Conservation (phyloP, 257 asterid genomes). For the Petunia axillaris region DNA sequence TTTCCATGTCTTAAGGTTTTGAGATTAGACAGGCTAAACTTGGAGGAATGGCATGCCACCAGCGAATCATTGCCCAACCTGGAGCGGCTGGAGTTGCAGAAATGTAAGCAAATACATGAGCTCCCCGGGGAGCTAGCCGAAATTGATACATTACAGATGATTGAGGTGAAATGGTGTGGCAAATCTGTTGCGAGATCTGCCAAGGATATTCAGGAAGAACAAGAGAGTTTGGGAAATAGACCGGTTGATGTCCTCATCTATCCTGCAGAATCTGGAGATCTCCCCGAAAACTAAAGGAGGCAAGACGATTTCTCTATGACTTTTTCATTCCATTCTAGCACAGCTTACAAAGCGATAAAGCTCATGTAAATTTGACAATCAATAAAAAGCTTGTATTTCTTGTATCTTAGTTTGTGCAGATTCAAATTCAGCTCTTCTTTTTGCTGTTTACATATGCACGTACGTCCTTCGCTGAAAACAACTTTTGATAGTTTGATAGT, state of each 20-base stretch:
- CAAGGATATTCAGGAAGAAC: conserved; percentile 14
- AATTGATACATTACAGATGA: neutral
- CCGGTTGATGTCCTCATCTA: conserved; percentile 6
- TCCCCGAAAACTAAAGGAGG: too few species aligned
- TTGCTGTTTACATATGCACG: too few species aligned
- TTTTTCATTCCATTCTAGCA: too few species aligned
- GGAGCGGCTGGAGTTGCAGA: conserved; percentile 23
- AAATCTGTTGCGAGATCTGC: neutral
- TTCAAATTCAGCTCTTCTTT: too few species aligned
- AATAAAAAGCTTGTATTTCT: too few species aligned
- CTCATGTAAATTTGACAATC: too few species aligned
- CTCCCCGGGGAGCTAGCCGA: neutral
- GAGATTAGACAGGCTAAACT: neutral
- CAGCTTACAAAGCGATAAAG: too few species aligned
- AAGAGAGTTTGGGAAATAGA: conserved; percentile 20
- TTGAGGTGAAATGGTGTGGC: conserved; percentile 15
- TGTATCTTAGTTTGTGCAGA: too few species aligned
- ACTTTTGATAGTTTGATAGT: too few species aligned
- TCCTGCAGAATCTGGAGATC: too few species aligned
- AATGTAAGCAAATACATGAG: conserved; percentile 4
- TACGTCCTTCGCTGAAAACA: too few species aligned
- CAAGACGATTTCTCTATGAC: too few species aligned
- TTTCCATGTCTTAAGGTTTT: conserved; percentile 27
- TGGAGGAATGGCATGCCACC: conserved; percentile 21
- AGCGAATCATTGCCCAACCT: conserved; percentile 20